A percentile compares a stretch with the other conserved stretches of the same genome.
These are phyloP conservation scores for Jatropha podagrica DNA, from an alignment of 441 rosid genomes.

Conservation along the genomic window DNA sequence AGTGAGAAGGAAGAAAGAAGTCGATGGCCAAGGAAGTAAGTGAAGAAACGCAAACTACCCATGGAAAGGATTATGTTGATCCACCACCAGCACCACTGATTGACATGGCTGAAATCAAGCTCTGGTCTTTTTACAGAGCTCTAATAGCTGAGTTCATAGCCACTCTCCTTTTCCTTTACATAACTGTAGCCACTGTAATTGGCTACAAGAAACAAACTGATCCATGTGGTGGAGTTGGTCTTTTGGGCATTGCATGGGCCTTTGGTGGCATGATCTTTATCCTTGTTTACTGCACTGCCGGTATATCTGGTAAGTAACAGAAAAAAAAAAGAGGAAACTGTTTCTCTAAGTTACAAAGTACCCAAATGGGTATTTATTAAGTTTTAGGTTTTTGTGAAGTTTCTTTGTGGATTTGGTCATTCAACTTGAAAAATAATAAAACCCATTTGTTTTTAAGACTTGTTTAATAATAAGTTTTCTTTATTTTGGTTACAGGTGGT, in stretches of 20 bases:
- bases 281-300: slow-evolving; percentile 90
- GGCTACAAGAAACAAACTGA: slow-evolving; percentile 58
- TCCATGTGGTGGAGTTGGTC: slow-evolving; percentile 69
- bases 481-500: slow-evolving; percentile 51
- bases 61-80: slow-evolving; percentile 70
- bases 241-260: slow-evolving; percentile 88
- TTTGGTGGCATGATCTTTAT: slow-evolving; percentile 88
- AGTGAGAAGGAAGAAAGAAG: neutral
- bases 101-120: slow-evolving; percentile 53
- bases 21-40: slow-evolving; percentile 52
- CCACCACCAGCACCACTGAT: slow-evolving; percentile 79
- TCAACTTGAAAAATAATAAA: neutral
- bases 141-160: slow-evolving; percentile 82
- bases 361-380: too few relatives aligned
- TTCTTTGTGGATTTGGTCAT: too few relatives aligned
- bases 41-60: slow-evolving; percentile 40
- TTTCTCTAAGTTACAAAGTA: neutral
- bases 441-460: neutral
- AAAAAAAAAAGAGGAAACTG: neutral
- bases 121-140: slow-evolving; percentile 86
- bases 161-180: slow-evolving; percentile 76
- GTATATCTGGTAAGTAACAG: slow-evolving; percentile 48
- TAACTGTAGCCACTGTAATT: slow-evolving; percentile 68
- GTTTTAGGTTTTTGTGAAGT: too few relatives aligned
- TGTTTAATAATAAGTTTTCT: slow-evolving; percentile 7